These are phyloP conservation scores for Flaveria sonorensis DNA, from an alignment of 129 eudicot genomes.

Conservation along the genomic window DNA sequence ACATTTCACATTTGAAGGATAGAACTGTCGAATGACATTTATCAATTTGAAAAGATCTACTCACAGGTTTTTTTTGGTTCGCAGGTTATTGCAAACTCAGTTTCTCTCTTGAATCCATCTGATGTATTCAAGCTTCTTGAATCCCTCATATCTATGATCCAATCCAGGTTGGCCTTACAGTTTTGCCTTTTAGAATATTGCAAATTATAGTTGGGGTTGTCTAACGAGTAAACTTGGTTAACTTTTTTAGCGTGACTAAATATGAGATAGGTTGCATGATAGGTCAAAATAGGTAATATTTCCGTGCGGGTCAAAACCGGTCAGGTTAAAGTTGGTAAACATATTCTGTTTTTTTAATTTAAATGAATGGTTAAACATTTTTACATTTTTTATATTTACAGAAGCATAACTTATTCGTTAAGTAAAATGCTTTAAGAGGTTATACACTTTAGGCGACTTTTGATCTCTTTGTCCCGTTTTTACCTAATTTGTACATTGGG, in stretches of 20 bases:
- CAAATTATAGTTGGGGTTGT: conserved; percentile 6
- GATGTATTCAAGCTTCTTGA: conserved; percentile 84
- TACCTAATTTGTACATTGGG: too few relatives aligned
- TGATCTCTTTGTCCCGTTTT: too few relatives aligned
- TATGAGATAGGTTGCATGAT: neutral
- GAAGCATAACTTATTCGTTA: too few relatives aligned
- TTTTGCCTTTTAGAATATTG: conserved; percentile 1
- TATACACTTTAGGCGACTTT: too few relatives aligned
- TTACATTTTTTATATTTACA: neutral
- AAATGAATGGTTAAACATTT: neutral
- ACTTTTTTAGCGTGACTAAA: neutral
- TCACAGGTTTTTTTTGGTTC: conserved; percentile 6
- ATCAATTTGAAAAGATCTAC: neutral
- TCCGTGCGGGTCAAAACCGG: too few relatives aligned
- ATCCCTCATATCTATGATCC: conserved; percentile 66
- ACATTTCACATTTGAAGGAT: conserved; percentile 11
- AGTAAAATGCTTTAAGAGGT: too few relatives aligned
- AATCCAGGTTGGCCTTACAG: conserved; percentile 55
- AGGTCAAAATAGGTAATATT: neutral
- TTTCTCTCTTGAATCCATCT: conserved; percentile 65
- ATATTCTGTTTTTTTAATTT: neutral
- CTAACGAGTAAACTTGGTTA: neutral
- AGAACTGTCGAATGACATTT: neutral
- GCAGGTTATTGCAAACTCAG: conserved; percentile 83
- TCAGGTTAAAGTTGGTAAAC: too few relatives aligned